phyloP scores from a whole-genome alignment of 768 basidiomycete genomes.

The Termitomyces heimii region DNA sequence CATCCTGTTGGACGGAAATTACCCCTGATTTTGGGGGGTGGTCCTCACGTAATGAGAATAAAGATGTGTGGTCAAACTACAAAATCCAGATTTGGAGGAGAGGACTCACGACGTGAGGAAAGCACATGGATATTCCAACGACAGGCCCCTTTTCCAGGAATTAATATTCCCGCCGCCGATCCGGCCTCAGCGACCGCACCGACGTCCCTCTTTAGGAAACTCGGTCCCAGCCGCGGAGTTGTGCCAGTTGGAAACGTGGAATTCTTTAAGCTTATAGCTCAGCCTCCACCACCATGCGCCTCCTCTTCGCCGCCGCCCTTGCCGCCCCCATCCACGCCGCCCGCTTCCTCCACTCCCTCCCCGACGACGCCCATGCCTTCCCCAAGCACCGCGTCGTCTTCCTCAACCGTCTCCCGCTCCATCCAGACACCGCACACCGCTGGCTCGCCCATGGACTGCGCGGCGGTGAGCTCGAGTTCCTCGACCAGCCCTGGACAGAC shows the following conservation, averaged over 20 bases:
- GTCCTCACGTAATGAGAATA: constrained; percentile 48
- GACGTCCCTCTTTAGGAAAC: constrained; percentile 10
- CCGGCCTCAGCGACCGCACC: background rate
- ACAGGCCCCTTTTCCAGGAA: constrained; percentile 10
- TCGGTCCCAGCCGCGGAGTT: constrained; percentile 14
- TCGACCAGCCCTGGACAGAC: constrained; percentile 56
- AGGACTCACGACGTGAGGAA: constrained; percentile 20
- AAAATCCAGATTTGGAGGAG: constrained; percentile 28
- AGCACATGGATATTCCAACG: constrained; percentile 21
- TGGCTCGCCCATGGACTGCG: constrained; percentile 71
- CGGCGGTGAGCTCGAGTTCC: constrained; percentile 75
- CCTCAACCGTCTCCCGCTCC: constrained; percentile 71
- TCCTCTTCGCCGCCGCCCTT: constrained; percentile 19
- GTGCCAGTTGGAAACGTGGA: constrained; percentile 5
- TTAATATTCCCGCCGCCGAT: constrained; percentile 14
- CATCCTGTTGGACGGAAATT: constrained; percentile 16
- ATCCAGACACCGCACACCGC: constrained; percentile 63
- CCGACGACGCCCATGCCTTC: constrained; percentile 76
- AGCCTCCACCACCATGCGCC: constrained; percentile 7
- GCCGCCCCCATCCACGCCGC: constrained; percentile 24
- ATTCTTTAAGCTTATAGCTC: background rate
- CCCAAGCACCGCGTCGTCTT: constrained; percentile 80
- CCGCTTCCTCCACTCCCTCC: constrained; percentile 60
- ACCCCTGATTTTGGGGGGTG: constrained; percentile 53
- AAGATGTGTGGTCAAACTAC: constrained; percentile 15